Evolutionary conservation across 169 alveolate genomes (phyloP), one percentile per base, ranked within the genome.

Genomic region (Cryptosporidium sp.): DNA sequence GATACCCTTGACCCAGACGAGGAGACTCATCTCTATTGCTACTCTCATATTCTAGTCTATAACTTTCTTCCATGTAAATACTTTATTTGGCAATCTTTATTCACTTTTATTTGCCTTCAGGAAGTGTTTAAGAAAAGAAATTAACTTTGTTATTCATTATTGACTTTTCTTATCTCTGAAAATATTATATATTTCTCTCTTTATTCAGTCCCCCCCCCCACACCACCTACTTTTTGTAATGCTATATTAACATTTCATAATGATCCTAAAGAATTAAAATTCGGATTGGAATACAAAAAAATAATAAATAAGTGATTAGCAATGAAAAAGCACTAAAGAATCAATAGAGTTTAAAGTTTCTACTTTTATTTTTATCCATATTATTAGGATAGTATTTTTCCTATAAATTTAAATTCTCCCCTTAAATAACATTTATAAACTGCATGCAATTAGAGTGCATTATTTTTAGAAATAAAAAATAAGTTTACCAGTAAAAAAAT

Each of bases 151-250:
- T 26, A 35, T 37, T 65, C 31, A 35, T 33, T 65, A 65, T 33
- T 37, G 52, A 35, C 71, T 65, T 65, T 65, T 65, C 71, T 65
- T 33, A 35, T 65, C 71, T 65, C 16, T 65, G 71, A 65, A 65
- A 65, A 65, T 8, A 21, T 33, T 31, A 65, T 65, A 65, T 33
- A 7, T 65, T 45, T 45, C 55, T 33, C 3, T 65, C 31, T 65
- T 26, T 14, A 33, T n/a, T n/a, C 37, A 21, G 67, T n/a, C 35
- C 37, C 37, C 33, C 65, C 33, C n/a, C 35, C 35, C 67, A 8
- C 67, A 26, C n/a, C 37, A 8, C 23, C 12, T 3, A 9, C 5
- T 48, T 48, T 48, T 14, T 16, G 10, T 48, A 48, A 16, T 48
- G 8, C 21, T 48, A 48, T 48, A 48, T 48, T 48, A 48, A 0